Evolutionary conservation across 202 grass and related monocot genomes (phyloP).

Genomic region (Musa balbisiana): DNA sequence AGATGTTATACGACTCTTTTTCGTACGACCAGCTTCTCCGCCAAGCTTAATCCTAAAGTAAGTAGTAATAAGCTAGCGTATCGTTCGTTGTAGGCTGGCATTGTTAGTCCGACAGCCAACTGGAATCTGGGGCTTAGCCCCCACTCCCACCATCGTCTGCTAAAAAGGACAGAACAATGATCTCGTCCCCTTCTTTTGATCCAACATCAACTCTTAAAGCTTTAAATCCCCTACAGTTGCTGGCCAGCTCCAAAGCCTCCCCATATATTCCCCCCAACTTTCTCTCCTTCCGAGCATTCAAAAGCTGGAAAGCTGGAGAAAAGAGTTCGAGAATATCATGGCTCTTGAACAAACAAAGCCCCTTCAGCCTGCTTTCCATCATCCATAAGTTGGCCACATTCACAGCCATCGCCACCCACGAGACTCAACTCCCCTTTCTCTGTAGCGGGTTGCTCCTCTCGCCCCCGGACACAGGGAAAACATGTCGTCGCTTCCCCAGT

Average conservation of each 20-base stretch:
- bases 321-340: neutral
- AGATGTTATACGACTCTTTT: neutral
- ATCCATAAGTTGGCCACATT: neutral
- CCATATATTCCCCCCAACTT: neutral
- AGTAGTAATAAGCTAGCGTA: no score
- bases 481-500: constrained; percentile 62
- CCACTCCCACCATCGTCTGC: neutral
- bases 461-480: neutral
- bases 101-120: neutral
- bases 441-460: neutral
- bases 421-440: no score
- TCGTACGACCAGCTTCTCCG: neutral
- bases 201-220: neutral
- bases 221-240: no score
- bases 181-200: neutral
- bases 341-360: neutral
- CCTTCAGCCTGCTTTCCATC: neutral
- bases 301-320: constrained; percentile 1
- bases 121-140: neutral
- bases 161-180: neutral
- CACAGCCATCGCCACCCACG: neutral
- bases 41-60: neutral
- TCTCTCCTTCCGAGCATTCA: constrained; percentile 1
- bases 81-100: neutral
- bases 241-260: no score